Evolutionary conservation across 163 green algal genomes (phyloP), one percentile per base, ranked within the genome.

Genomic region (Botryococcus braunii): DNA sequence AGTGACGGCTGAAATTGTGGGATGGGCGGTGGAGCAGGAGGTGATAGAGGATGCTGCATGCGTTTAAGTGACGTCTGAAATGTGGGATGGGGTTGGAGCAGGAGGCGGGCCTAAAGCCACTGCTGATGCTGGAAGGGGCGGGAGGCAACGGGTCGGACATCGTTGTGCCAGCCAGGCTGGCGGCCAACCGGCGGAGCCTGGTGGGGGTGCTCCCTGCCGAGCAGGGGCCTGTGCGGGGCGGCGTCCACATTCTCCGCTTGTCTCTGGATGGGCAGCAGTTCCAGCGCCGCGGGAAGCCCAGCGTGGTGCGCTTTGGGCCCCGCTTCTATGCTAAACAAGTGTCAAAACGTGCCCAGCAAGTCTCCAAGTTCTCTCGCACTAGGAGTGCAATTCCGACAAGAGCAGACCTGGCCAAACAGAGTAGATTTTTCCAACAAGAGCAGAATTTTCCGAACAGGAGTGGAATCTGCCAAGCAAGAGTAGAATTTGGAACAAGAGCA

Each of bases 221-320:
- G 25, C 39, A 25, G 3, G 23, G 31, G 31, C 71, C 71, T 0
- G 39, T 73, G 31, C 13, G n/a, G 13, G 65, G 65, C 27, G 71
- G 71, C 38, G 55, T 62, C 4, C 65, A 73, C 48, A 50, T 39
- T 5, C 23, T 77, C n/a, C 31, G 50, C 36, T 32, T 77, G 27
- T 73, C 65, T 13, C 61, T 77, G 8, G 72, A 77, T 62, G 65
- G 71, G 5, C 71, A 75, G 50, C 69, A 77, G 58, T 68, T 73
- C 38, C 31, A 31, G n/a, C 31, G 9, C 29, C 21, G 34, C 7
- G 39, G 31, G 9, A 23, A 36, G 9, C 11, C 34, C 41, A 41
- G 32, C 43, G 34, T 73, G 32, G 21, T 62, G 59, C 41, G 50
- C 29, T 63, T 27, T 36, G 23, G 38, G 39, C 4, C 21, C 49